Evolutionary conservation across 2,329 filamentous ascomycete genomes (phyloP).

Genomic region (Stagonosporopsis rhizophila): DNA sequence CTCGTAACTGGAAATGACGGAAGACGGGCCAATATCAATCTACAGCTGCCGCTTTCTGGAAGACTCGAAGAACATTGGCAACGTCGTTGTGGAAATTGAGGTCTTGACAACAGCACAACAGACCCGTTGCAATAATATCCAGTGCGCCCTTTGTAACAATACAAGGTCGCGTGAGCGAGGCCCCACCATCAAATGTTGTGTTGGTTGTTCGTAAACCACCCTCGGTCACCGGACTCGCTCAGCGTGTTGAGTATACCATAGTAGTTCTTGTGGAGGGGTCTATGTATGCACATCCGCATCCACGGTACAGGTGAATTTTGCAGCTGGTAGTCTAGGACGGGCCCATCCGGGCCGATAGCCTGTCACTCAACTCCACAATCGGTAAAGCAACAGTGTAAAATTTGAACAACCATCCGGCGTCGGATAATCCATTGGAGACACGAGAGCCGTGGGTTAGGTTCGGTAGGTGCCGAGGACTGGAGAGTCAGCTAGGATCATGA

Average conservation of each 20-base stretch:
- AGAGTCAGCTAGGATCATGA: neutral
- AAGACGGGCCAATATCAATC: slow-evolving; percentile 5
- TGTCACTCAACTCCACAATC: neutral
- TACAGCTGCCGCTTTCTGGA: slow-evolving; percentile 8
- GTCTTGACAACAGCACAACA: neutral
- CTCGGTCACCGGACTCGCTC: neutral
- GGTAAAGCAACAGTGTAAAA: neutral
- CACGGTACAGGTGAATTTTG: neutral
- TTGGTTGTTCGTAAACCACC: neutral
- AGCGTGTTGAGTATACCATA: neutral
- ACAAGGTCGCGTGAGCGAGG: neutral
- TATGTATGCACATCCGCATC: neutral
- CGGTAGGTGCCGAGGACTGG: neutral
- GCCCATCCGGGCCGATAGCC: slow-evolving; percentile 3
- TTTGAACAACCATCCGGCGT: no score
- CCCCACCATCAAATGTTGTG: neutral
- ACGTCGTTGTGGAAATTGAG: slow-evolving; percentile 8
- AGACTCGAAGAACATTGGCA: slow-evolving; percentile 10
- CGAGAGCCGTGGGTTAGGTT: neutral
- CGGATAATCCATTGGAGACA: no score
- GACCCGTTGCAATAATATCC: neutral
- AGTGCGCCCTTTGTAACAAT: neutral
- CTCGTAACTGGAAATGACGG: slow-evolving; percentile 1
- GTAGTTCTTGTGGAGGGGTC: neutral
- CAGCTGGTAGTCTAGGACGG: neutral